Conservation (phyloP, 306 rosid genomes). For the Dalbergia cultrata region DNA sequence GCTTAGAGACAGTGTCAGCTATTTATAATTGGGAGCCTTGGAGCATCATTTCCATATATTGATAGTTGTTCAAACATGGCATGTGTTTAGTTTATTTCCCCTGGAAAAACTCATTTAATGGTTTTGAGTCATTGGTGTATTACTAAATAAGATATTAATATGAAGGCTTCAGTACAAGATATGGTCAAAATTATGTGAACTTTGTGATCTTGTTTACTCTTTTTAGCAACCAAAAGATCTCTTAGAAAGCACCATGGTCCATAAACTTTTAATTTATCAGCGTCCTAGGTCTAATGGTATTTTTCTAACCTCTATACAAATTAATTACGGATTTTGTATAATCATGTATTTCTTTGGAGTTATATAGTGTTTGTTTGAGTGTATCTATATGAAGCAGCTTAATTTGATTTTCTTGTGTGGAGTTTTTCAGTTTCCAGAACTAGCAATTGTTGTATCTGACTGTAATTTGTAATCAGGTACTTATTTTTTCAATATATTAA, state of each 20-base stretch:
- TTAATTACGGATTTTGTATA: not conserved
- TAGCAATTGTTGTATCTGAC: too few relatives aligned
- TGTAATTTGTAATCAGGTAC: too few relatives aligned
- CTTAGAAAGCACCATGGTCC: not conserved
- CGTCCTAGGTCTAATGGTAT: not conserved
- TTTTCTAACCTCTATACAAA: not conserved
- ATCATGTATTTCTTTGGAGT: not conserved
- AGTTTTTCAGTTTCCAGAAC: too few relatives aligned
- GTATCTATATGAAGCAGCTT: not conserved
- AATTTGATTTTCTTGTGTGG: not conserved
- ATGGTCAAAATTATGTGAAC: not conserved
- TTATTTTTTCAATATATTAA: too few relatives aligned
- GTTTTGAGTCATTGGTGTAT: not conserved
- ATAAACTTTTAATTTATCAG: not conserved
- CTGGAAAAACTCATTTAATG: not conserved
- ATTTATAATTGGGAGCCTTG: slow-evolving; percentile 47
- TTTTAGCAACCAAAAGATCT: not conserved
- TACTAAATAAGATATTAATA: slow-evolving; percentile 19
- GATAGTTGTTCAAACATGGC: not conserved
- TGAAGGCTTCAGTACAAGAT: slow-evolving; percentile 1
- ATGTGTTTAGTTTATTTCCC: not conserved
- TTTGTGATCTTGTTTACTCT: not conserved
- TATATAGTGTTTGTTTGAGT: not conserved
- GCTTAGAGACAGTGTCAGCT: slow-evolving; percentile 60
- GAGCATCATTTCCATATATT: not conserved